Percentiles rank a stretch among this genome's conserved stretches.
Conservation (phyloP, 1,284 basidiomycete genomes). For the Ceraceosorus guamensis region DNA sequence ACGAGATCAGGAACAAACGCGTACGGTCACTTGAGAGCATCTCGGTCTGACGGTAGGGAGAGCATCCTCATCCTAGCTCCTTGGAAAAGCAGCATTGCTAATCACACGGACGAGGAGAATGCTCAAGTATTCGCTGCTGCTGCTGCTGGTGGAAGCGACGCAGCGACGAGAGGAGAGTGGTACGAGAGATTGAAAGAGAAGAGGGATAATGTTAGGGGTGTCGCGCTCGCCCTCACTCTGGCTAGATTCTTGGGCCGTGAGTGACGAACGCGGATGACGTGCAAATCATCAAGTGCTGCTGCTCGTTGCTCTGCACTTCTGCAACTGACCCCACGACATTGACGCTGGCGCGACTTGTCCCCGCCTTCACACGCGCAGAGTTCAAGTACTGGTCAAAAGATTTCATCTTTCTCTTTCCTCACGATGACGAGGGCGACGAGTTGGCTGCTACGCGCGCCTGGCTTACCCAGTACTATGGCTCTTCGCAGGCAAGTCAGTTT, state of each 20-base stretch:
- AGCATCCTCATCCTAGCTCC: conserved; percentile 82
- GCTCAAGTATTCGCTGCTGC: no score
- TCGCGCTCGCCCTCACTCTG: conserved; percentile 72
- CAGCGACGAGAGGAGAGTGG: no score
- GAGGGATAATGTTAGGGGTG: conserved; percentile 72
- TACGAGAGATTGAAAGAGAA: conserved; percentile 41
- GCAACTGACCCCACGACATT: no score
- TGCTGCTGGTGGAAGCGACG: no score
- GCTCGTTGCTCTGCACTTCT: no score
- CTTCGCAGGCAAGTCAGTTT: conserved; percentile 58
- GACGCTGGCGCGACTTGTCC: no score
- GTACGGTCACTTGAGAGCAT: conserved; percentile 73
- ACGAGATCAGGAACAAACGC: conserved; percentile 62
- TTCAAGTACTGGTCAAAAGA: conserved; percentile 53
- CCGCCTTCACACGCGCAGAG: no score
- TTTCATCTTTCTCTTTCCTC: conserved; percentile 74
- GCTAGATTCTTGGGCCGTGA: conserved; percentile 74
- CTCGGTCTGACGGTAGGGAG: conserved; percentile 79
- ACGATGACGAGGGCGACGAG: conserved; percentile 75
- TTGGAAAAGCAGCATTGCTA: conserved; percentile 70
- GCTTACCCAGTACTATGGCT: conserved; percentile 72
- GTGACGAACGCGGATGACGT: no score
- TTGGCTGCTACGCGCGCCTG: conserved; percentile 88
- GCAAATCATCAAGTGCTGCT: no score
- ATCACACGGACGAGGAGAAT: no score